These are phyloP conservation scores for Thinopyrum elongatum DNA, from an alignment of 176 grass and related monocot genomes.

Conservation along the genomic window DNA sequence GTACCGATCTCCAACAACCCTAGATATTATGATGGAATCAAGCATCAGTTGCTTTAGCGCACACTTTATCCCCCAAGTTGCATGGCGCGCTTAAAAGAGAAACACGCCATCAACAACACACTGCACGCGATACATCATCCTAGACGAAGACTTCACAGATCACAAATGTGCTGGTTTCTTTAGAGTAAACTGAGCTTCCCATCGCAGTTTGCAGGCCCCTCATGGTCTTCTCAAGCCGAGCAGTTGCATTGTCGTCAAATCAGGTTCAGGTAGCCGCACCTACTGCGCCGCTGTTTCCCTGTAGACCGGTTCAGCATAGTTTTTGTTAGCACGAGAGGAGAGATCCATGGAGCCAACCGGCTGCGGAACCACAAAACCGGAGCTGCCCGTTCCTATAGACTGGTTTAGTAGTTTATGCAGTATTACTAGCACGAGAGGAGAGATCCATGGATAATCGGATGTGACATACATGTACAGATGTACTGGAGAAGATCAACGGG, in stretches of 20 bases:
- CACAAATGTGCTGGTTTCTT: constrained; percentile 9
- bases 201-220: constrained; percentile 4
- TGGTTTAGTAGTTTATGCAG: too few relatives aligned
- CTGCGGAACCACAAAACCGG: too few relatives aligned
- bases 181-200: not conserved
- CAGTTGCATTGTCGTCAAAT: constrained; percentile 4
- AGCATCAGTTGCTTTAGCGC: not conserved
- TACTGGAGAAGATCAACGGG: not conserved
- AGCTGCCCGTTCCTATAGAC: too few relatives aligned
- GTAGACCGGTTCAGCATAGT: not conserved
- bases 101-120: not conserved
- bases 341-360: not conserved
- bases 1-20: not conserved
- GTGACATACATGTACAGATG: constrained; percentile 2
- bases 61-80: not conserved
- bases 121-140: not conserved
- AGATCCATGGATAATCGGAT: not conserved
- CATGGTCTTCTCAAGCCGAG: not conserved
- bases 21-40: not conserved
- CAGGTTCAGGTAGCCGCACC: constrained; percentile 9
- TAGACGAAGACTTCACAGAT: not conserved
- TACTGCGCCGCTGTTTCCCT: not conserved
- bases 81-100: constrained; percentile 29
- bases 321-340: not conserved
- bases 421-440: not conserved